Evolutionary conservation across 148 eudicot genomes (phyloP).

Genomic region (Rhododendron kiyosumense): DNA sequence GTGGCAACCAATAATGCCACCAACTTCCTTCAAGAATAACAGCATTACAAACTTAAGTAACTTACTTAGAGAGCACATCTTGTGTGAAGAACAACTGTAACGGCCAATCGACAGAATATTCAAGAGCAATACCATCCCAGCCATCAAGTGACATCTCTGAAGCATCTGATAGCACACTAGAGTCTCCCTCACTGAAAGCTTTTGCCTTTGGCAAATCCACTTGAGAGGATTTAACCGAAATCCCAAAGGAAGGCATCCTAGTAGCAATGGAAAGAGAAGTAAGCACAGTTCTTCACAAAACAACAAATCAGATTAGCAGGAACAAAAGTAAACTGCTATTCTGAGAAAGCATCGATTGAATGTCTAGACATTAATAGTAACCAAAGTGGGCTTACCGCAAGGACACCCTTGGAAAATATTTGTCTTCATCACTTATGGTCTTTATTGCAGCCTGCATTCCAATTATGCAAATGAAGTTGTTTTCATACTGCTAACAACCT

Average conservation of each 20-base stretch:
- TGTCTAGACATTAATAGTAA: constrained; percentile 9
- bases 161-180: constrained; percentile 40
- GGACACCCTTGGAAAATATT: constrained; percentile 82
- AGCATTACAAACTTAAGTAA: neutral
- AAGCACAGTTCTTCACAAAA: constrained; percentile 9
- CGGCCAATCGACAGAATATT: constrained; percentile 96
- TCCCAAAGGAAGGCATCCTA: constrained; percentile 77
- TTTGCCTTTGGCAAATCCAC: constrained; percentile 55
- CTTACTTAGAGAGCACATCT: constrained; percentile 94
- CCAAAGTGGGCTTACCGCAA: constrained; percentile 45
- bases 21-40: neutral
- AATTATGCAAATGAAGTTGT: constrained; percentile 6
- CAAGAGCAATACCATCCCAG: constrained; percentile 95
- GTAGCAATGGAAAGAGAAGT: constrained; percentile 13
- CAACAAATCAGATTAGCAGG: neutral
- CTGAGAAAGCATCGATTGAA: constrained; percentile 5
- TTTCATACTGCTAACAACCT: neutral
- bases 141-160: constrained; percentile 71
- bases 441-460: constrained; percentile 79
- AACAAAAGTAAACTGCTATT: neutral
- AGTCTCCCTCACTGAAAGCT: constrained; percentile 48
- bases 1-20: neutral
- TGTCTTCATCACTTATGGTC: constrained; percentile 89
- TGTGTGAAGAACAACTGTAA: constrained; percentile 85
- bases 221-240: constrained; percentile 60